Percentiles rank a stretch among this genome's conserved stretches.
Conservation (phyloP, 2,329 filamentous ascomycete species). For the Colletotrichum sp. region DNA sequence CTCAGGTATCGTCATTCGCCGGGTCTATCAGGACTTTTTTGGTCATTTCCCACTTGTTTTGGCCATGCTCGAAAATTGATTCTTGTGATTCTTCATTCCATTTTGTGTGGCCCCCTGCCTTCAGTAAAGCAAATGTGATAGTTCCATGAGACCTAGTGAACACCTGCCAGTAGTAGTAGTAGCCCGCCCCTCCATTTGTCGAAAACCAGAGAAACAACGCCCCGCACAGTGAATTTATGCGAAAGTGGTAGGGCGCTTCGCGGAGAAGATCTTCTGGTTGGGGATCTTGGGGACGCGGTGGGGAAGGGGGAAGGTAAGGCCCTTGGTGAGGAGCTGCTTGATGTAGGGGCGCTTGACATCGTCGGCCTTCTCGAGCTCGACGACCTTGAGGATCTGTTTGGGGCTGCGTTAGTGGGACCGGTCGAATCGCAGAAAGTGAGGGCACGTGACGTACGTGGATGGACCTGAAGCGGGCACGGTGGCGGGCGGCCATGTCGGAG, state of each 20-base stretch:
- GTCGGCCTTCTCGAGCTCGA: constrained; percentile 93
- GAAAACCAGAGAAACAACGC: constrained; percentile 56
- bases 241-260: constrained; percentile 95
- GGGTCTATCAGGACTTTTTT: constrained; percentile 4
- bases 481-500: constrained; percentile 99
- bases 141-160: constrained; percentile 67
- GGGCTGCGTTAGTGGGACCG: background rate
- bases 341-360: constrained; percentile 99
- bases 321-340: constrained; percentile 95
- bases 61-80: constrained; percentile 13
- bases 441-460: constrained; percentile 79
- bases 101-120: constrained; percentile 39
- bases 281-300: constrained; percentile 87
- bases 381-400: constrained; percentile 90
- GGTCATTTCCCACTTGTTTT: background rate
- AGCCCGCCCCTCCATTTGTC: constrained; percentile 45
- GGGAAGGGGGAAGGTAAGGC: constrained; percentile 97
- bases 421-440: background rate
- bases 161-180: constrained; percentile 50
- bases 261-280: constrained; percentile 90
- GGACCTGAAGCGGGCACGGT: constrained; percentile 96
- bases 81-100: constrained; percentile 41
- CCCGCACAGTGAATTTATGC: constrained; percentile 68
- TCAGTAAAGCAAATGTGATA: constrained; percentile 61
- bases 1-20: constrained; percentile 15